Conservation (phyloP, 1,284 basidiomycete species). For the Agaricales sp. region DNA sequence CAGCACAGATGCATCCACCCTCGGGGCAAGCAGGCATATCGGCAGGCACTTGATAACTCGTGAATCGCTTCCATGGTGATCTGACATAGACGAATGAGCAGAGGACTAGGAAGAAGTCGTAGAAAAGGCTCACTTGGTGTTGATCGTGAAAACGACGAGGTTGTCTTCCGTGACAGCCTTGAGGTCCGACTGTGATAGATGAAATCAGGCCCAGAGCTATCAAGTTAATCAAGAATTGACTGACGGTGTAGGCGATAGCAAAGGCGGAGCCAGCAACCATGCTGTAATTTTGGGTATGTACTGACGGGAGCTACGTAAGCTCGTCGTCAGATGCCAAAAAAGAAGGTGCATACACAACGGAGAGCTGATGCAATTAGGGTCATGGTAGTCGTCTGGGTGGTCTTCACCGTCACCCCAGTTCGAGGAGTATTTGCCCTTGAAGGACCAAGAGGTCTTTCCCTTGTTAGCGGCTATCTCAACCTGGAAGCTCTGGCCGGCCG, state of each 20-base stretch:
- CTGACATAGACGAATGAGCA: constrained; percentile 15
- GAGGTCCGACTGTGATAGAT: constrained; percentile 19
- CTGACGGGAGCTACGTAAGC: constrained; percentile 14
- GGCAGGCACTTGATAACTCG: constrained; percentile 34
- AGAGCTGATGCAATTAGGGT: constrained; percentile 23
- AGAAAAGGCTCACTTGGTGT: constrained; percentile 7
- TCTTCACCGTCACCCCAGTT: constrained; percentile 28
- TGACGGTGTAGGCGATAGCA: constrained; percentile 32
- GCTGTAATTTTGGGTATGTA: constrained; percentile 31
- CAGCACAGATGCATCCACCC: constrained; percentile 37
- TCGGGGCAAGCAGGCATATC: constrained; percentile 34
- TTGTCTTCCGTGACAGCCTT: constrained; percentile 10
- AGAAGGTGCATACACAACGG: constrained; percentile 25
- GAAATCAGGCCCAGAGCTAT: not conserved
- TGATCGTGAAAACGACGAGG: constrained; percentile 11
- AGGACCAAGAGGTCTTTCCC: constrained; percentile 29
- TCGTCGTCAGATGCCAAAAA: not conserved
- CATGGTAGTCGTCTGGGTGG: constrained; percentile 14
- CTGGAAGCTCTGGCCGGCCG: constrained; percentile 31
- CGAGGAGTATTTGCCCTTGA: constrained; percentile 21
- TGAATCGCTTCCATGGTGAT: constrained; percentile 37
- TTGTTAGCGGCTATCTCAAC: constrained; percentile 35
- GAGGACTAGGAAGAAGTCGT: constrained; percentile 12
- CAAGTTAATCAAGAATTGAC: constrained; percentile 1
- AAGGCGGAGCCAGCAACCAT: constrained; percentile 35